Evolutionary conservation across 2,329 filamentous ascomycete species (phyloP).

Genomic region (Hymenoscyphus infarciens): DNA sequence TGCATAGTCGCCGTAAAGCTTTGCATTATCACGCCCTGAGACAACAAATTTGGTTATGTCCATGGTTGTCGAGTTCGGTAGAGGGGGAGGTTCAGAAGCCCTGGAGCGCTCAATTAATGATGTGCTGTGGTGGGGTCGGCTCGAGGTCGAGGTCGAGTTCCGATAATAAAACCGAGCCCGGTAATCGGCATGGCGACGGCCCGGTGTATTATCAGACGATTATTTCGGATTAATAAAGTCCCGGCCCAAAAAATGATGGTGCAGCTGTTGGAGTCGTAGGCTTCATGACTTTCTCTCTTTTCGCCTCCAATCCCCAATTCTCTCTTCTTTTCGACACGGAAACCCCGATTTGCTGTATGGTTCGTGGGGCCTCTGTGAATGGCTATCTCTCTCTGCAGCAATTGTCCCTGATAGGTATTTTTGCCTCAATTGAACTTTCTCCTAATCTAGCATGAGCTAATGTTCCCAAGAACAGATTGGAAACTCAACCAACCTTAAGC

Average conservation of each 20-base stretch:
- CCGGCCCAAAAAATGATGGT: not conserved
- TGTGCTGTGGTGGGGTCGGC: not conserved
- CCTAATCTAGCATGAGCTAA: not conserved
- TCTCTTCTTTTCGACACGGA: not conserved
- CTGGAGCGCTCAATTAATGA: slow-evolving; percentile 1
- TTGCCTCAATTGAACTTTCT: not conserved
- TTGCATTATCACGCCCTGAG: slow-evolving; percentile 73
- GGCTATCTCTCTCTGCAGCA: not conserved
- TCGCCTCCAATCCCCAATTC: not conserved
- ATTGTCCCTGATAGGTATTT: not conserved
- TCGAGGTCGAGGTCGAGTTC: not conserved
- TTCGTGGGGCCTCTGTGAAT: not conserved
- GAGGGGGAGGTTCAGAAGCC: not conserved
- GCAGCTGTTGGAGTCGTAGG: not conserved
- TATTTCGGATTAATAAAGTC: not conserved
- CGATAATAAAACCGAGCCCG: not conserved
- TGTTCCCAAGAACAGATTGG: not conserved
- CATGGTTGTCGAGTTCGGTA: slow-evolving; percentile 51
- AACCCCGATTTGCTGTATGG: not conserved
- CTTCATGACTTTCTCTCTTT: slow-evolving; percentile 1
- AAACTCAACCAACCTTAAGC: not conserved
- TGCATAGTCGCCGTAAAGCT: slow-evolving; percentile 84
- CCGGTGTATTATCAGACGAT: not conserved
- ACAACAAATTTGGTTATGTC: slow-evolving; percentile 85
- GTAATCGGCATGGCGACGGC: not conserved